Conservation (phyloP, 148 eudicot species). For the Fallopia convolvulus region DNA sequence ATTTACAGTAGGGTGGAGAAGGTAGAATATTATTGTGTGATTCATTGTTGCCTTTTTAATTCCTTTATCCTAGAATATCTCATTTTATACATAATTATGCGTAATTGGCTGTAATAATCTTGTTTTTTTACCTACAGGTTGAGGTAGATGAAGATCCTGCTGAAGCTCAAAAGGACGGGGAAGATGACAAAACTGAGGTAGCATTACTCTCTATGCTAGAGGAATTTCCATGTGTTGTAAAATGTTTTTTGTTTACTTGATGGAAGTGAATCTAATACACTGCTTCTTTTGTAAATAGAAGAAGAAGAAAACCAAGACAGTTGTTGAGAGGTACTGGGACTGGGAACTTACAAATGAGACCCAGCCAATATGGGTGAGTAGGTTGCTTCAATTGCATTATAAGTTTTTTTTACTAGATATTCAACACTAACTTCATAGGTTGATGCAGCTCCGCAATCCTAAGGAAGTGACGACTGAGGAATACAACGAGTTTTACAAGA, state of each 20-base stretch:
- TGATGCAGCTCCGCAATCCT: constrained; percentile 77
- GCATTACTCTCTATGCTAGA: background rate
- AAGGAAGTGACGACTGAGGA: constrained; percentile 87
- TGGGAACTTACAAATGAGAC: constrained; percentile 96
- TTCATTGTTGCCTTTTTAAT: background rate
- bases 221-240: background rate
- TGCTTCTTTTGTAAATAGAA: constrained; percentile 34
- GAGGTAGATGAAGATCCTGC: constrained; percentile 93
- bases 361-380: constrained; percentile 92
- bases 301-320: constrained; percentile 92
- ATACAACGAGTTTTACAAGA: constrained; percentile 88
- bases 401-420: background rate
- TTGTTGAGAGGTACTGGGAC: constrained; percentile 95
- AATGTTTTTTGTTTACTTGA: background rate
- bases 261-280: background rate
- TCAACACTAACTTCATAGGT: background rate
- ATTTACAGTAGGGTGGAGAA: background rate
- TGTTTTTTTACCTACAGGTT: constrained; percentile 32
- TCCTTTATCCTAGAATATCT: background rate
- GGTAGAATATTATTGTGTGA: background rate
- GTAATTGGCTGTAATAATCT: background rate
- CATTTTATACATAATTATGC: background rate
- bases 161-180: constrained; percentile 53
- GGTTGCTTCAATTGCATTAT: background rate
- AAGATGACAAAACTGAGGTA: constrained; percentile 61